Base-by-base conservation (phyloP, 176 grass and related monocot species). In the Miscanthus lutarioriparius region DNA sequence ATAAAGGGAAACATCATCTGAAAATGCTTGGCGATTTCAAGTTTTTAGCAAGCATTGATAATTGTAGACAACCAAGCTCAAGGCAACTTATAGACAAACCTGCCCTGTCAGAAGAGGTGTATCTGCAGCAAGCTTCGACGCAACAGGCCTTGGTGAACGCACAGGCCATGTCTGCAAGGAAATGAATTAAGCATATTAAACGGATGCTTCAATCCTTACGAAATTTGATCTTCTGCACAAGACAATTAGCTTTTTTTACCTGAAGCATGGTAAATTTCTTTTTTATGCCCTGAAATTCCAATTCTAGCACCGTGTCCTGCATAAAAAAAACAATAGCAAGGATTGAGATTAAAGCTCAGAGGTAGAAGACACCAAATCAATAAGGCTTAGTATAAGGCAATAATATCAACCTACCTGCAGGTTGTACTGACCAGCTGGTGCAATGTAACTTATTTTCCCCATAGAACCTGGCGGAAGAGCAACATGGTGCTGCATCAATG, bases 21-120 rank as follows among this genome's bases (percentile, higher is more conserved):
- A 74, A 77, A n/a, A 70, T 67, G 17, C 72, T 76, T 35, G 12
- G 62, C 80, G 19, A 38, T 67, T 35, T 26, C 37, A 72, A 83
- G 38, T 15, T 65, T 41, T 51, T 28, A 66, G 62, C 26, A 80
- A 22, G 8, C 39, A 28, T 26, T 45, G 36, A 47, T 22, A 62
- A 13, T 56, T 79, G 78, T 40, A 3, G 14, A 23, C 49, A 51
- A 22, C 28, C 12, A 74, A 51, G 44, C 25, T 56, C 35, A 36
- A 39, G 16, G 65, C 8, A 61, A 67, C 22, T 72, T 51, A 8
- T 77, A 45, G 8, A 68, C 67, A 64, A 91, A 97, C 92, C 92
- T 97, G 92, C 22, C 94, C 94, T 32, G 94, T 97, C 80, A 94
- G 80, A 70, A 97, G 94, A 67, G 94, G 91, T 77, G 91, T 97